Percentiles rank a stretch among this genome's conserved stretches.
Evolutionary conservation across 139 green algal genomes (phyloP).

Genomic region (Coccomyxa sp.): DNA sequence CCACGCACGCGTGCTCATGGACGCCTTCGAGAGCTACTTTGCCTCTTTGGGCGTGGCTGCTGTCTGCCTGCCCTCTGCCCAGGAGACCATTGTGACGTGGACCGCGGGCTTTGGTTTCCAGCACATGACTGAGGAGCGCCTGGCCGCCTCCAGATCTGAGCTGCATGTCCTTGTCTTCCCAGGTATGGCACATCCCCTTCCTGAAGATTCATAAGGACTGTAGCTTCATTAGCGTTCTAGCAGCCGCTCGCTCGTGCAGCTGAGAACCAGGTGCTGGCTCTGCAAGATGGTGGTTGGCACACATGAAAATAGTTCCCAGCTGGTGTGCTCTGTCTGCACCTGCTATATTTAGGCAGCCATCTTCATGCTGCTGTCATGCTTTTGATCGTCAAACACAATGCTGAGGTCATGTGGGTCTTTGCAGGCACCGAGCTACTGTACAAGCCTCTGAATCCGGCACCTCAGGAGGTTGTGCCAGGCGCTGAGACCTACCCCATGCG

Average conservation of each 20-base stretch:
- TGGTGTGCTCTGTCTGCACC: background rate
- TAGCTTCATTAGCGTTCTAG: background rate
- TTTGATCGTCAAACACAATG: background rate
- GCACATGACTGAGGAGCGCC: constrained; percentile 39
- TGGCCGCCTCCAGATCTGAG: constrained; percentile 47
- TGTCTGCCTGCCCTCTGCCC: constrained; percentile 45
- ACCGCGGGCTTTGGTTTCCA: constrained; percentile 51
- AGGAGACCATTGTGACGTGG: constrained; percentile 54
- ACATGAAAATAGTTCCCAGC: too few species aligned
- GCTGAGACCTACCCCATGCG: too few species aligned
- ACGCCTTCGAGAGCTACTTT: constrained; percentile 26
- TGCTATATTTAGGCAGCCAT: too few species aligned
- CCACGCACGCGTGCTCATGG: constrained; percentile 66
- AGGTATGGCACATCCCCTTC: constrained; percentile 11
- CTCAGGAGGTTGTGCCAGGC: too few species aligned
- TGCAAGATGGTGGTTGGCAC: too few species aligned
- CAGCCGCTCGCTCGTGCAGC: too few species aligned
- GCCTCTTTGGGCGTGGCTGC: constrained; percentile 30
- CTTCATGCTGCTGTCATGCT: background rate
- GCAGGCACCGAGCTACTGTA: constrained; percentile 4
- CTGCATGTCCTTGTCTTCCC: constrained; percentile 80
- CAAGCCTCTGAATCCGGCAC: constrained; percentile 4
- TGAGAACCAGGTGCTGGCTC: too few species aligned
- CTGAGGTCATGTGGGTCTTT: background rate
- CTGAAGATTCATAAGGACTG: background rate